Evolutionary conservation across 176 grass and related monocot species (phyloP), one percentile per base, ranked within the genome.

Genomic region (Metroxylon sagu): DNA sequence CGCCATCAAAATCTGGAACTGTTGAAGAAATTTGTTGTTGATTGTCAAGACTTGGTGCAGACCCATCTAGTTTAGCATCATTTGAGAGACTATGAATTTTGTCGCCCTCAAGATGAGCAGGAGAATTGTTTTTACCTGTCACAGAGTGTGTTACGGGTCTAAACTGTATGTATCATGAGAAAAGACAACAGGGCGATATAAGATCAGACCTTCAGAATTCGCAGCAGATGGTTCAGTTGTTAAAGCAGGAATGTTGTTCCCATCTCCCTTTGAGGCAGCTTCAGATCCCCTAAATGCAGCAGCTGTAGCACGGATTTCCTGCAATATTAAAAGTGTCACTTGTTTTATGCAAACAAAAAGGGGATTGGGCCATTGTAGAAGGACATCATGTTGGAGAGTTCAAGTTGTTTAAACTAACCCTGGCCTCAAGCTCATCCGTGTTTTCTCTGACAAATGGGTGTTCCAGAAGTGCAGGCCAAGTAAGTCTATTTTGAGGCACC

Each of bases 371-470:
- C 8, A 5, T 16, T 23, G 19, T 0, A 4, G 6, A 16, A 49
- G 23, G n/a, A 14, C 1, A 52, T 25, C 12, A 25, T 28, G 25
- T 19, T 16, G 26, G 16, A 27, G 48, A 65, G 2, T 1, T 52
- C 49, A 28, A 15, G 18, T 6, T 27, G 23, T 74, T 55, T 27
- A 29, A 53, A 60, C 66, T 71, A 30, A 82, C 79, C 49, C 19
- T 73, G 54, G 39, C 57, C 48, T 82, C 58, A 26, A 26, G 55
- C 10, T 79, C 65, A 62, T 76, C 63, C 71, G 78, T 78, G 74
- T 75, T 62, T 60, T 85, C 92, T 82, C 88, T 88, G 48, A 97
- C 92, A 82, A 97, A 97, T 56, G 92, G 87, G 56, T 91, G 92
- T 30, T 97, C 92, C 59, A 97, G 63, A 59, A 97, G 61, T 69